phyloP scores from a whole-genome alignment of 2,329 filamentous ascomycete genomes.

The Aspergillus glaucus region DNA sequence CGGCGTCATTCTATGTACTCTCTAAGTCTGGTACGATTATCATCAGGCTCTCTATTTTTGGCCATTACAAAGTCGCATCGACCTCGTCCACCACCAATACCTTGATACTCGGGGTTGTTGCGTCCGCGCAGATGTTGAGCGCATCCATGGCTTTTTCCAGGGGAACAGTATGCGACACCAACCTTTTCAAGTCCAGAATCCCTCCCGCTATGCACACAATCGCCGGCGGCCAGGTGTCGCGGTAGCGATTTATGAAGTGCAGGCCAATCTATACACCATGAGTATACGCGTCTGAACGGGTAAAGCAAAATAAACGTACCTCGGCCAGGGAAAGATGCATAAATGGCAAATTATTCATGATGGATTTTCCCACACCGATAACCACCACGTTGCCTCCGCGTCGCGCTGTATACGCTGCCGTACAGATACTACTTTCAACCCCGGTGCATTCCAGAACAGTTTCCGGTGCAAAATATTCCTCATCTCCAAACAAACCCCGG shows the following conservation, averaged over 20 bases:
- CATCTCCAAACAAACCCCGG: slow-evolving; percentile 47
- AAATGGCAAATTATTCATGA: slow-evolving; percentile 61
- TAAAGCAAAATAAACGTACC: slow-evolving; percentile 11
- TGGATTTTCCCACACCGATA: slow-evolving; percentile 56
- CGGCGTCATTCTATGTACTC: background rate
- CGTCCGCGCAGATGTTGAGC: slow-evolving; percentile 48
- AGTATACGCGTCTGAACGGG: background rate
- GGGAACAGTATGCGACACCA: slow-evolving; percentile 59
- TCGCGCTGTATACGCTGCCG: slow-evolving; percentile 52
- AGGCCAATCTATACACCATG: slow-evolving; percentile 52
- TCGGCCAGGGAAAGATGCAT: slow-evolving; percentile 61
- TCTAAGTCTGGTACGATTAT: no score
- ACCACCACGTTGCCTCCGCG: slow-evolving; percentile 58
- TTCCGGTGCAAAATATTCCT: slow-evolving; percentile 53
- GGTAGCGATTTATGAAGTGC: slow-evolving; percentile 65
- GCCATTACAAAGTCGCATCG: slow-evolving; percentile 10
- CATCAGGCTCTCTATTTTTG: background rate
- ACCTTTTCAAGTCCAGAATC: slow-evolving; percentile 54
- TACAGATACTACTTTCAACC: slow-evolving; percentile 57
- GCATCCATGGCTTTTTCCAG: slow-evolving; percentile 58
- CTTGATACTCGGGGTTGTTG: slow-evolving; percentile 52
- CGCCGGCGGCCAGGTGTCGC: slow-evolving; percentile 62
- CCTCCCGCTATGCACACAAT: slow-evolving; percentile 56
- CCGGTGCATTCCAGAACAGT: slow-evolving; percentile 61
- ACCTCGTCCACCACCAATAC: slow-evolving; percentile 54